Base-by-base conservation (phyloP, 805 yeast species). In the Yarrowia sp. region DNA sequence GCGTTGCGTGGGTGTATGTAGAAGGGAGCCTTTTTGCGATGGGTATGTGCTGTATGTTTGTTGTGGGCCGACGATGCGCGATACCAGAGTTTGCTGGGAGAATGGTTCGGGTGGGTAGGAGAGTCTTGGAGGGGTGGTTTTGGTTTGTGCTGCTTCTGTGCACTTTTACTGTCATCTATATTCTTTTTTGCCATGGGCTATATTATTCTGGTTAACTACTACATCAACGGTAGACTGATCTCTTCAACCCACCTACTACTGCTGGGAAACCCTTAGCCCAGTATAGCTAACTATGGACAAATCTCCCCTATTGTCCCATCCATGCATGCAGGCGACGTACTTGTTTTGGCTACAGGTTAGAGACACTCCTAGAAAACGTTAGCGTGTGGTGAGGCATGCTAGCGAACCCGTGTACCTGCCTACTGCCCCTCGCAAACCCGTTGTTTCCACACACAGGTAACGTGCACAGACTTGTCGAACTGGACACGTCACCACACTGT, bases 51-150 rank as follows among this genome's bases (percentile, higher is more conserved):
- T 56, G 64, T 56, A 35, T 59, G 52, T 59, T 43, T 59, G 50
- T 59, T 59, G 65, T 59, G 65, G 65, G 50, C 52, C 65, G 65
- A 59, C 65, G 65, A 59, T 45, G 52, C 52, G 52, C 41, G 52
- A 35, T 43, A 26, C 50, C 42, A 43, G 65, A 59, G 65, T 59
- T 43, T 43, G 52, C 52, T 59, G 65, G 52, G 52, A 59, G 65
- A 58, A 58, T 35, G 50, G 63, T 42, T 40, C 12, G 61, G 16
- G 46, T 22, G 46, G 43, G 43, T 38, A 8, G n/a, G 58, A 36
- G 36, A 8, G 55, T n/a, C 22, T 15, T n/a, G 22, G 7, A 11
- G 55, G 14, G 40, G 52, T 46, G 15, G 26, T 10, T 10, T 11
- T 38, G 40, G 32, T 38, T 38, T 38, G 40, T 38, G 40, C 19